These are phyloP conservation scores for Plenodomus biglobosus DNA, from an alignment of 2,329 filamentous ascomycete species.

Conservation along the genomic window DNA sequence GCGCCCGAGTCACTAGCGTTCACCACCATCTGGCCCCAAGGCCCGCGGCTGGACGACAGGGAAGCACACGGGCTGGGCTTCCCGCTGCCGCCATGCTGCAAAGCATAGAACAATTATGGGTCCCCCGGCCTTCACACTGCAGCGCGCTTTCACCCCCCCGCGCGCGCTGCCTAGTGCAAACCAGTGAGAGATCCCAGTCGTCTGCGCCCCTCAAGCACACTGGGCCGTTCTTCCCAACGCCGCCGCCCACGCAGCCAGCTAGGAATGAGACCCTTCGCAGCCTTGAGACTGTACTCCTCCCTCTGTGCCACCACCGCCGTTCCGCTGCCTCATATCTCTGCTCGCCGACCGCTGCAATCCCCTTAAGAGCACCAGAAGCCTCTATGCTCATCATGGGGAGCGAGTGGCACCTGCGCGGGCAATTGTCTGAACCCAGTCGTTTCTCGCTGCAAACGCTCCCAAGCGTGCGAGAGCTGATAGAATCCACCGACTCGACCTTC, in stretches of 20 bases:
- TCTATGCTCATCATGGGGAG: slow-evolving; percentile 14
- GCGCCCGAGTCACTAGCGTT: no score
- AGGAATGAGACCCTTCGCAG: slow-evolving; percentile 11
- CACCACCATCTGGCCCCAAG: slow-evolving; percentile 5
- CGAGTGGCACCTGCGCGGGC: slow-evolving; percentile 16
- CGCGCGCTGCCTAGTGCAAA: slow-evolving; percentile 11
- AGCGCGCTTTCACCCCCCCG: slow-evolving; percentile 6
- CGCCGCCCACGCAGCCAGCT: slow-evolving; percentile 8
- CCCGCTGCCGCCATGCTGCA: slow-evolving; percentile 7
- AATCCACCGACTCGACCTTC: slow-evolving; percentile 18
- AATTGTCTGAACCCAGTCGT: slow-evolving; percentile 10
- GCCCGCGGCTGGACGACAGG: slow-evolving; percentile 5
- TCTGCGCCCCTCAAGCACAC: slow-evolving; percentile 5
- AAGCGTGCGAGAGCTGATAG: slow-evolving; percentile 28
- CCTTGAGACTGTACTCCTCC: slow-evolving; percentile 7
- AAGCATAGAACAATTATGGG: slow-evolving; percentile 8
- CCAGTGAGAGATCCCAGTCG: slow-evolving; percentile 10
- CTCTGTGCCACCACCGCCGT: slow-evolving; percentile 8
- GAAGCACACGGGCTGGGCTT: slow-evolving; percentile 10
- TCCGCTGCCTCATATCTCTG: slow-evolving; percentile 2
- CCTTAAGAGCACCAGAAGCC: slow-evolving; percentile 8
- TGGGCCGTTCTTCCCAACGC: neutral
- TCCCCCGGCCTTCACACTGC: slow-evolving; percentile 11
- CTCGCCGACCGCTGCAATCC: neutral
- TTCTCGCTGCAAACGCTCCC: slow-evolving; percentile 20